Conservation (phyloP, 306 rosid species). For the Sphenostylis stenocarpa region DNA sequence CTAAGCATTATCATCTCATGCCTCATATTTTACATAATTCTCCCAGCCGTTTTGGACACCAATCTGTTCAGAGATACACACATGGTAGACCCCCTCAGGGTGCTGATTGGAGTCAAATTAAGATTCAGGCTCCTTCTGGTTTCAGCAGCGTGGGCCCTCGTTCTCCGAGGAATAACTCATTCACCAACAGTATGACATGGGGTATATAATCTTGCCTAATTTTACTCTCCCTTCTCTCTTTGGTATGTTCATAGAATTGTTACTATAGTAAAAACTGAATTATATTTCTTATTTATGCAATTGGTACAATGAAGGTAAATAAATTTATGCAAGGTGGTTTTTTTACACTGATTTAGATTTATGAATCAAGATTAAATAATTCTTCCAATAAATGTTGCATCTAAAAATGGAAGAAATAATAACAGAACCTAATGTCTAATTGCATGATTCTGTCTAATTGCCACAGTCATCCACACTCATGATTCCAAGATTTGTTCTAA, state of each 20-base stretch:
- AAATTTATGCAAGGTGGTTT: background rate
- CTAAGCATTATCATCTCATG: conserved; percentile 71
- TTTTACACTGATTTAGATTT: background rate
- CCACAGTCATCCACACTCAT: background rate
- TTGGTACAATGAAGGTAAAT: too few species aligned
- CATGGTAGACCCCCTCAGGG: conserved; percentile 68
- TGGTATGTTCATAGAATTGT: background rate
- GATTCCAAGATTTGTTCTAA: background rate
- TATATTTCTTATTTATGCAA: background rate
- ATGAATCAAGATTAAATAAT: background rate
- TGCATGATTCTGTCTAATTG: background rate
- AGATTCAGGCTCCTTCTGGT: conserved; percentile 68
- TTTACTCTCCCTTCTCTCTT: conserved; percentile 14
- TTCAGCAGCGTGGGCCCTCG: conserved; percentile 67
- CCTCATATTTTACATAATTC: conserved; percentile 77
- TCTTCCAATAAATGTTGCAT: background rate
- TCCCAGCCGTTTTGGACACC: conserved; percentile 94
- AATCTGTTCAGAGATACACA: conserved; percentile 63
- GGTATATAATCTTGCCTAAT: conserved; percentile 54
- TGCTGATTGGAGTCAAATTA: conserved; percentile 77
- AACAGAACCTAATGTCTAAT: background rate
- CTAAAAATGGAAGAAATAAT: background rate
- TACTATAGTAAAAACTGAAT: background rate
- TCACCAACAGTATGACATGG: conserved; percentile 74
- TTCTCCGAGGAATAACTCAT: conserved; percentile 78